Evolutionary conservation across 23 red algal genomes (phyloP), one percentile per base, ranked within the genome.

Genomic region (Gracilaria domingensis): DNA sequence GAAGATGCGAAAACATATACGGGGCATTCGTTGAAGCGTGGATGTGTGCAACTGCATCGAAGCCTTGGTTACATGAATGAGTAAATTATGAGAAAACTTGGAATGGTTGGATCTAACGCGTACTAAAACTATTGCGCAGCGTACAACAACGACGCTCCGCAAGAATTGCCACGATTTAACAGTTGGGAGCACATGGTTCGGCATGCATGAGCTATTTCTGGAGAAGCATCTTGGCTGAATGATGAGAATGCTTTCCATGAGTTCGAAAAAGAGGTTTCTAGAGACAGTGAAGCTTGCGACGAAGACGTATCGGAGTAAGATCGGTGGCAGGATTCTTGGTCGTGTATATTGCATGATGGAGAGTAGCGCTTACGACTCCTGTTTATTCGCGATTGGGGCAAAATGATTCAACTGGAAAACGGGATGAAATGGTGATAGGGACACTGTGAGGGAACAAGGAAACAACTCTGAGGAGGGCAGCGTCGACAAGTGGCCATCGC

Each of bases 81-180:
- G 14, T 55, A 14, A 7, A 55, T 73, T 21, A 73, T 85, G 81
- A 38, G 55, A 45, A 85, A 58, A 13, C 55, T 85, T 64, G 39
- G 55, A 44, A 85, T 85, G 81, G 42, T 49, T 67, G 59, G 62
- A 11, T 25, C 45, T 12, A 30, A 85, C 12, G 57, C 81, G 5
- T 85, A 85, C 60, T 6, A 58, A 17, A 85, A 85, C 58, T 69
- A 85, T 34, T 85, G 81, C 20, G 59, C 57, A 51, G 55, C 81
- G 9, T 85, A 85, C 29, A 85, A 85, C 59, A 32, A 69, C 24
- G 29, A 51, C 34, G 81, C 81, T 37, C 81, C 81, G 57, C 53
- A 4, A 67, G 58, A 85, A 18, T 28, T 85, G 5, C 62, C 81
- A 9, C 17, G 21, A 12, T 80, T 89, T 64, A 34, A 59, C 21